Evolutionary conservation across 106 monocot species (phyloP).

Genomic region (Posidonia australis): DNA sequence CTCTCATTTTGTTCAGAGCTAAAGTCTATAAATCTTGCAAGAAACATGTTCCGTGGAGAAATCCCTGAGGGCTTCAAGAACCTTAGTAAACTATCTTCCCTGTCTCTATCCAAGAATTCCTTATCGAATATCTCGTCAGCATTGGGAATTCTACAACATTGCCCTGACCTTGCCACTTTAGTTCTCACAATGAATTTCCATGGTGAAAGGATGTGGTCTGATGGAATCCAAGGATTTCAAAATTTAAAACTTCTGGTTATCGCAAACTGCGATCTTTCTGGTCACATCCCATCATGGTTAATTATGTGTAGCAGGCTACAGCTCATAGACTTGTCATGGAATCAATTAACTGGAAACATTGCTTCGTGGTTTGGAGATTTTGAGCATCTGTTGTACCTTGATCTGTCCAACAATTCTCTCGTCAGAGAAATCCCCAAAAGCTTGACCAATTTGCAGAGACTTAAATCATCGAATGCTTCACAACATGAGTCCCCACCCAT

Average conservation of each 20-base stretch:
- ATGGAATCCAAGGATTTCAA: slow-evolving; percentile 48
- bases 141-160: slow-evolving; percentile 45
- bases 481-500: slow-evolving; percentile 5
- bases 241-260: slow-evolving; percentile 44
- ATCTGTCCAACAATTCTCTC: slow-evolving; percentile 82
- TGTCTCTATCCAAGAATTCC: slow-evolving; percentile 50
- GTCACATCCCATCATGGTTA: slow-evolving; percentile 57
- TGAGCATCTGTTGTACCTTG: slow-evolving; percentile 69
- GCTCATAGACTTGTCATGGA: slow-evolving; percentile 80
- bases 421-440: slow-evolving; percentile 48
- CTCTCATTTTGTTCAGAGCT: slow-evolving; percentile 37
- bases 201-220: slow-evolving; percentile 45
- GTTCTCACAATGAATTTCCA: slow-evolving; percentile 61
- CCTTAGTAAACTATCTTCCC: slow-evolving; percentile 29
- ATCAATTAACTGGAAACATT: slow-evolving; percentile 47
- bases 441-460: slow-evolving; percentile 40
- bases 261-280: slow-evolving; percentile 45
- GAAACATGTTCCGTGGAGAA: slow-evolving; percentile 50
- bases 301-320: slow-evolving; percentile 32
- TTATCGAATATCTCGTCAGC: slow-evolving; percentile 51
- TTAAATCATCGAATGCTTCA: slow-evolving; percentile 21
- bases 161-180: slow-evolving; percentile 41
- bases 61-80: slow-evolving; percentile 57
- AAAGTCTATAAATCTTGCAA: slow-evolving; percentile 48
- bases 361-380: slow-evolving; percentile 52